A percentile compares a stretch with the other conserved stretches of the same genome.
These are phyloP conservation scores for Aspergillus sclerotiicarbonarius DNA, from an alignment of 495 filamentous ascomycete species.

Conservation along the genomic window DNA sequence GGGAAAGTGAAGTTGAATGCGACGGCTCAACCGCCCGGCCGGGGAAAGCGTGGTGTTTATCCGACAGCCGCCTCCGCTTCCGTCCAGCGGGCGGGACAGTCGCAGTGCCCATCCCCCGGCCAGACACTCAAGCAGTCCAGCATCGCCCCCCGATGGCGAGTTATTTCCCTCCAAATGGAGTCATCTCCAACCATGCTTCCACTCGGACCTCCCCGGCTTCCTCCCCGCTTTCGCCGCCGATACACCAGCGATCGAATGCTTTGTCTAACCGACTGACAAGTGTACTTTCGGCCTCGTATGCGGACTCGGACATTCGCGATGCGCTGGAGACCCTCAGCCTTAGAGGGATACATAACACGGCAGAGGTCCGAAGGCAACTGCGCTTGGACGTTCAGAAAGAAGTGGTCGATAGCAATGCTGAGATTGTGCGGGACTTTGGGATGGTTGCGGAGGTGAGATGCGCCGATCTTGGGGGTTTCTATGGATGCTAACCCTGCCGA, in stretches of 20 bases:
- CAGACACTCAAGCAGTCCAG: neutral
- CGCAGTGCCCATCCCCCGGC: neutral
- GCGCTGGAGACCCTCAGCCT: conserved; percentile 75
- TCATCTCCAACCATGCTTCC: conserved; percentile 26
- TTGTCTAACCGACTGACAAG: conserved; percentile 74
- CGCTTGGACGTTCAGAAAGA: conserved; percentile 87
- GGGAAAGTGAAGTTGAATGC: conserved; percentile 3
- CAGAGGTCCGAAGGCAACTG: conserved; percentile 75
- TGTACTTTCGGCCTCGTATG: conserved; percentile 88
- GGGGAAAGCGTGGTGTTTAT: neutral
- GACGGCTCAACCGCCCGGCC: neutral
- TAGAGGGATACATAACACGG: conserved; percentile 67
- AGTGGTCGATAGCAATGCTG: conserved; percentile 88
- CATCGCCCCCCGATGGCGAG: conserved; percentile 38
- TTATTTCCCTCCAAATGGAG: conserved; percentile 34
- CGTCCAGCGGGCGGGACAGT: conserved; percentile 11
- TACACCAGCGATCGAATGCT: conserved; percentile 53
- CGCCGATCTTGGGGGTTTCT: neutral
- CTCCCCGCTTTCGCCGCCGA: conserved; percentile 35
- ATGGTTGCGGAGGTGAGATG: conserved; percentile 79
- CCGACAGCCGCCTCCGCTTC: conserved; percentile 11
- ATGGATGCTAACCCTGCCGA: conserved; percentile 1
- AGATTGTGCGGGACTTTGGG: conserved; percentile 87
- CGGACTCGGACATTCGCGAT: conserved; percentile 88
- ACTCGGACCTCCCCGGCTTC: conserved; percentile 25